These are phyloP conservation scores for Eutrema heterophyllum DNA, from an alignment of 345 rosid genomes.

Conservation along the genomic window DNA sequence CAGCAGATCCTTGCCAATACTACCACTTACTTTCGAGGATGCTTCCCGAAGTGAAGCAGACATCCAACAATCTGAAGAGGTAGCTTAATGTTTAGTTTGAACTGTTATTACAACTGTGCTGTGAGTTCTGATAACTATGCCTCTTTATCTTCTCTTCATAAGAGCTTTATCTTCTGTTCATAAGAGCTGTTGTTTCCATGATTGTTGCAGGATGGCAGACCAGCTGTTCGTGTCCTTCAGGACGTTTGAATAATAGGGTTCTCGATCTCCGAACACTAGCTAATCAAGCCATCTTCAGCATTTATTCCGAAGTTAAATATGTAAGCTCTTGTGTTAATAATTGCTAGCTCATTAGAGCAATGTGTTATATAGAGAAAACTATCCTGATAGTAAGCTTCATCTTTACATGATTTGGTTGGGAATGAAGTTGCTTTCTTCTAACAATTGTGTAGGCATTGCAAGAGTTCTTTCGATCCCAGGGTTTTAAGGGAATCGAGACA, in stretches of 20 bases:
- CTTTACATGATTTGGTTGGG: no score
- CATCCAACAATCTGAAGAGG: constrained; percentile 37
- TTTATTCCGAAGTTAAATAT: not conserved
- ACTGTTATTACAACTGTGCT: not conserved
- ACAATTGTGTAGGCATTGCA: not conserved
- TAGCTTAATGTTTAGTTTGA: no score
- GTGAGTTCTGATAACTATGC: not conserved
- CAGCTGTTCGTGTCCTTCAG: not conserved
- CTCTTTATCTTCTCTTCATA: no score
- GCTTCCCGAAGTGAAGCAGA: constrained; percentile 77
- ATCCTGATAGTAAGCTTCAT: no score
- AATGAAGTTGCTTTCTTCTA: not conserved
- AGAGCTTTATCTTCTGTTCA: no score
- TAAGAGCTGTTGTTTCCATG: no score
- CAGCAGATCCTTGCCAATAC: constrained; percentile 43
- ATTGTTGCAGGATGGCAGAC: not conserved
- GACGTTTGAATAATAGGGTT: not conserved
- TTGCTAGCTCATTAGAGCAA: not conserved
- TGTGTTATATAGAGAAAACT: no score
- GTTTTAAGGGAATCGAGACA: not conserved
- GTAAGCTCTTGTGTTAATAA: not conserved
- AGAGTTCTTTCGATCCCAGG: not conserved
- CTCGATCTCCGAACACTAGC: not conserved
- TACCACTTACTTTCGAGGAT: constrained; percentile 78
- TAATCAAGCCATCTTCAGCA: not conserved